Evolutionary conservation across 495 filamentous ascomycete species (phyloP), one percentile per base, ranked within the genome.

Genomic region (Neurospora hispaniola): DNA sequence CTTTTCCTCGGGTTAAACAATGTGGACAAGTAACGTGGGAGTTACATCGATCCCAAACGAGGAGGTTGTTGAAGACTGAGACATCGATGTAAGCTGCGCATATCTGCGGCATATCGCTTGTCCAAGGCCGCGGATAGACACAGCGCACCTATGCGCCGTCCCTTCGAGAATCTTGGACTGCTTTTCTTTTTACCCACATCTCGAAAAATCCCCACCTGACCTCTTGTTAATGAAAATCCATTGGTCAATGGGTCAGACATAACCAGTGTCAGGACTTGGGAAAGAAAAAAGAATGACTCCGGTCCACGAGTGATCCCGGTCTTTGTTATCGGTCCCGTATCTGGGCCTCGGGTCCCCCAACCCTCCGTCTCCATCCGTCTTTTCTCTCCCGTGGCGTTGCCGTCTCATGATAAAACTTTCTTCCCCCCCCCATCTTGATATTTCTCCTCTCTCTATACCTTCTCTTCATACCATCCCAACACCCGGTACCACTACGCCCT

Each of bases 381-480:
- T 4, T 42, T 59, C 54, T 35, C 5, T 16, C 12, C 12, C 54
- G 27, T 35, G 54, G 54, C 23, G 54, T 62, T 62, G 54, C 2
- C 12, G 54, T 62, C 54, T 62, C 23, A 31, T 35, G 31, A 62
- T 35, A 62, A 62, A 62, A 16, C 54, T 9, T 62, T 16, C 54
- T 16, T 69, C 42, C 27, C 4, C 20, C 41, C 48, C 43, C 40
- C 40, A 41, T 41, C 40, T 41, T 69, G 35, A 16, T 42, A 43
- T 16, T 44, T 40, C 48, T 35, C n/a, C 39, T 46, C 40, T 42
- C 72, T 42, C 46, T 68, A 76, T 41, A 70, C 69, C 71, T 43
- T 62, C 42, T 69, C 70, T 68, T n/a, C 42, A 42, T 46, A 46
- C 70, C 44, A 14, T 69, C 69, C 23, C 66, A 62, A 62, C 16